Base-by-base conservation (phyloP, 768 basidiomycete genomes). In the Termitomyces titanicus region DNA sequence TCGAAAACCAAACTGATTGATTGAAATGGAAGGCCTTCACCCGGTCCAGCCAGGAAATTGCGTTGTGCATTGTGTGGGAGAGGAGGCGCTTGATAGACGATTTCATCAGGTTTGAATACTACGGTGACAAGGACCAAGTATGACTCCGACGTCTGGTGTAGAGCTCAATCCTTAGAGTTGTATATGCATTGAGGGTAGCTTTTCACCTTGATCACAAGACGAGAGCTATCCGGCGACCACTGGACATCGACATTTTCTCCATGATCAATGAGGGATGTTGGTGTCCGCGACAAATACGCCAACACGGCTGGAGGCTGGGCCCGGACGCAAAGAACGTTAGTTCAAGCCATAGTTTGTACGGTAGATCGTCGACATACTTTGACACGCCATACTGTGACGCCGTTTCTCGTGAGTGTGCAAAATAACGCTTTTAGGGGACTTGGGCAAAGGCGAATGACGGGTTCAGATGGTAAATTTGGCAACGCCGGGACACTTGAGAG, bases 221-320 rank as follows among this genome's bases (percentile, higher is more conserved):
- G 79, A 63, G 78, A 77, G 33, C 89, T 87, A 67, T 94, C 92
- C 51, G 86, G 85, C 17, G 93, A 85, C 94, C 94, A 98, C 63
- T 84, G 80, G 12, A 82, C 83, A 50, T 79, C 72, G 18, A 78
- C 58, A 61, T 94, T 96, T 63, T 85, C 81, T n/a, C 94, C 94
- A 66, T 95, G 94, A 55, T 90, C 86, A 52, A 79, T 69, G 37
- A 96, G 74, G 17, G 92, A 95, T 1, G 83, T 81, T 7, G 84
- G 74, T 34, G 92, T 90, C 51, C 94, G 83, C 31, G 86, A 79
- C 17, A 96, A 76, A 60, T 86, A 80, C 20, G 91, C 86, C 57
- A 92, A 68, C 6, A 87, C 78, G 29, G 83, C 81, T 37, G 85
- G 83, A 1, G 90, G 90, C 90, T 92, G 66, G 50, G 35, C 35